Conservation (phyloP, 2,329 filamentous ascomycete species). For the Fusarium incarnatum region DNA sequence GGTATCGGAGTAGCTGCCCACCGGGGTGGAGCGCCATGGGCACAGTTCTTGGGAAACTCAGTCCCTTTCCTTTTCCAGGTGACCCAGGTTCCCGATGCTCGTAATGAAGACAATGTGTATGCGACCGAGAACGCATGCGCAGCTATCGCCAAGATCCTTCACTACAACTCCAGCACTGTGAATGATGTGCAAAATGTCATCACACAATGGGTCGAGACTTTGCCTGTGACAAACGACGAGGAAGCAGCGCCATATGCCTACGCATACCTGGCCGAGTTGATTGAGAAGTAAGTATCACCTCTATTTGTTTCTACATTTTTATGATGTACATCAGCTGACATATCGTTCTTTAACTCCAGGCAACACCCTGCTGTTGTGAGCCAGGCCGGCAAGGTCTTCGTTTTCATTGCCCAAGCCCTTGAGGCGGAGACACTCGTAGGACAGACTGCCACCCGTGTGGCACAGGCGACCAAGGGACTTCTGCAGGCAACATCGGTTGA, state of each 20-base stretch:
- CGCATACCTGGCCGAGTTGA: slow-evolving; percentile 88
- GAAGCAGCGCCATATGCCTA: slow-evolving; percentile 98
- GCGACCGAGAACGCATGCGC: slow-evolving; percentile 98
- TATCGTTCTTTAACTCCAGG: slow-evolving; percentile 59
- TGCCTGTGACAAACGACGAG: slow-evolving; percentile 94
- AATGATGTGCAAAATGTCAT: slow-evolving; percentile 80
- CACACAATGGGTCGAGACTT: slow-evolving; percentile 87
- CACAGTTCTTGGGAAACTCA: slow-evolving; percentile 84
- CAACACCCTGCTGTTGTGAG: slow-evolving; percentile 84
- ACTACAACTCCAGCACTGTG: slow-evolving; percentile 85
- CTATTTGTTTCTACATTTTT: neutral
- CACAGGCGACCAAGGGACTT: slow-evolving; percentile 80
- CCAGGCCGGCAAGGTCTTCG: slow-evolving; percentile 85
- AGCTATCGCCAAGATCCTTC: slow-evolving; percentile 95
- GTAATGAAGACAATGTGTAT: slow-evolving; percentile 93
- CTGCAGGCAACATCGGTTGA: slow-evolving; percentile 80
- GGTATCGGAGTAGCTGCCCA: slow-evolving; percentile 96
- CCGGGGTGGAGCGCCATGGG: slow-evolving; percentile 87
- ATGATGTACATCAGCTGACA: slow-evolving; percentile 43
- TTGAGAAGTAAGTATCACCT: slow-evolving; percentile 82
- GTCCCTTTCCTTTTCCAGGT: slow-evolving; percentile 87
- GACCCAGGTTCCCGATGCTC: slow-evolving; percentile 81
- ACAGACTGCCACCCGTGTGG: slow-evolving; percentile 81
- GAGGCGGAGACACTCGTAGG: slow-evolving; percentile 92
- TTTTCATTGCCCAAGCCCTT: slow-evolving; percentile 86